Percentiles rank a stretch among this genome's conserved stretches.
These are phyloP conservation scores for Candida mattraensis DNA, from an alignment of 805 yeast species.

Conservation along the genomic window DNA sequence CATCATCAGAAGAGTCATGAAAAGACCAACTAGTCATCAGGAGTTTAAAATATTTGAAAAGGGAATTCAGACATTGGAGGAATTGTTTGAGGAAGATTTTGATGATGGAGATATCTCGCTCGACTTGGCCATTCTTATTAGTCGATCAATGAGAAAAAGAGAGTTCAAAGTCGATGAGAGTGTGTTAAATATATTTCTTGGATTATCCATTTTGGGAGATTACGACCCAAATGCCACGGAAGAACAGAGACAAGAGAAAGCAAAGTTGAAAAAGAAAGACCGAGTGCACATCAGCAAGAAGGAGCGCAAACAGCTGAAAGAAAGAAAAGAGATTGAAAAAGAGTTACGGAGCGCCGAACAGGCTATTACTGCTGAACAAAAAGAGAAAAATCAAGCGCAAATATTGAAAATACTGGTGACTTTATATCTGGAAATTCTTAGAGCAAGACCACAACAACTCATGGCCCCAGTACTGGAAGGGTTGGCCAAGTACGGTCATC, in stretches of 20 bases:
- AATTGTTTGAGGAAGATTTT: slow-evolving; percentile 71
- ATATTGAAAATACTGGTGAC: slow-evolving; percentile 71
- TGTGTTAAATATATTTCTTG: slow-evolving; percentile 69
- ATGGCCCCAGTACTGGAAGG: slow-evolving; percentile 92
- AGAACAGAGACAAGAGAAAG: slow-evolving; percentile 43
- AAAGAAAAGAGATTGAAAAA: slow-evolving; percentile 80
- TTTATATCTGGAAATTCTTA: slow-evolving; percentile 75
- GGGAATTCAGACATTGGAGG: slow-evolving; percentile 65
- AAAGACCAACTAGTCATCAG: slow-evolving; percentile 51
- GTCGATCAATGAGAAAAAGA: slow-evolving; percentile 71
- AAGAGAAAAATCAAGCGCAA: slow-evolving; percentile 83
- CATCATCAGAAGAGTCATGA: slow-evolving; percentile 63
- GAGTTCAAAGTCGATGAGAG: slow-evolving; percentile 82
- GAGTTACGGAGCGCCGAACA: slow-evolving; percentile 87
- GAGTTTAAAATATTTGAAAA: slow-evolving; percentile 52
- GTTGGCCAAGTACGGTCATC: slow-evolving; percentile 82
- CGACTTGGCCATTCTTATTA: slow-evolving; percentile 66
- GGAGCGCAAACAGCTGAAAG: slow-evolving; percentile 85
- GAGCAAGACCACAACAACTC: slow-evolving; percentile 57
- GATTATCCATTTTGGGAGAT: slow-evolving; percentile 64
- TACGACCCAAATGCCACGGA: slow-evolving; percentile 65
- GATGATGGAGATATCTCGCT: slow-evolving; percentile 77
- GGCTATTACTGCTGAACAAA: slow-evolving; percentile 81
- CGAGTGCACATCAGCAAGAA: slow-evolving; percentile 89
- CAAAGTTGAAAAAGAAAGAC: slow-evolving; percentile 76